Evolutionary conservation across 495 filamentous ascomycete species (phyloP).

Genomic region (Neurospora tetrasperma): DNA sequence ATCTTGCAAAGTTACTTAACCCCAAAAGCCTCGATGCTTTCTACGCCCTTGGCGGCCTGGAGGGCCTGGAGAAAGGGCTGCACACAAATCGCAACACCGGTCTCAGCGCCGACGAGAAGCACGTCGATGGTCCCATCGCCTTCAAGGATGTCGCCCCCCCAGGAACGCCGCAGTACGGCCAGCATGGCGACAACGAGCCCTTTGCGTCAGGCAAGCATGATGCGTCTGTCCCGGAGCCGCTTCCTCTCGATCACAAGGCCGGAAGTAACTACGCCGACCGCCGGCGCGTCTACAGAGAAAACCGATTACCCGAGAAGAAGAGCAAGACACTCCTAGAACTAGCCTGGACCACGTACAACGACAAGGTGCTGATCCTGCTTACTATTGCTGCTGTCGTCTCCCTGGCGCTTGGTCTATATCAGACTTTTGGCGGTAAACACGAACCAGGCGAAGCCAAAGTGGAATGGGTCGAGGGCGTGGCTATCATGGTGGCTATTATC

Average conservation of each 20-base stretch:
- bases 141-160: conserved; percentile 44
- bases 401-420: conserved; percentile 66
- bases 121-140: conserved; percentile 43
- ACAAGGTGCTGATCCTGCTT: conserved; percentile 70
- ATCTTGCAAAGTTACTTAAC: conserved; percentile 61
- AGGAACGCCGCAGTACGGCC: conserved; percentile 23
- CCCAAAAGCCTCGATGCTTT: conserved; percentile 64
- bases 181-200: conserved; percentile 17
- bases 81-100: conserved; percentile 54
- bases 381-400: conserved; percentile 63
- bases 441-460: conserved; percentile 40
- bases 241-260: background rate
- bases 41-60: conserved; percentile 56
- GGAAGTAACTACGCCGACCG: conserved; percentile 47
- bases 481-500: conserved; percentile 65
- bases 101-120: conserved; percentile 53
- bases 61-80: conserved; percentile 55
- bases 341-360: conserved; percentile 79
- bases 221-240: background rate
- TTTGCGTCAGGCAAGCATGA: conserved; percentile 10
- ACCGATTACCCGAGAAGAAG: conserved; percentile 64
- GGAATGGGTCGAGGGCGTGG: conserved; percentile 74
- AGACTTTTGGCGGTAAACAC: conserved; percentile 42
- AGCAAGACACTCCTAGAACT: conserved; percentile 58
- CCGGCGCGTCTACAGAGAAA: conserved; percentile 57